Conservation (phyloP, 768 basidiomycete species). For the Hericium coralloides region DNA sequence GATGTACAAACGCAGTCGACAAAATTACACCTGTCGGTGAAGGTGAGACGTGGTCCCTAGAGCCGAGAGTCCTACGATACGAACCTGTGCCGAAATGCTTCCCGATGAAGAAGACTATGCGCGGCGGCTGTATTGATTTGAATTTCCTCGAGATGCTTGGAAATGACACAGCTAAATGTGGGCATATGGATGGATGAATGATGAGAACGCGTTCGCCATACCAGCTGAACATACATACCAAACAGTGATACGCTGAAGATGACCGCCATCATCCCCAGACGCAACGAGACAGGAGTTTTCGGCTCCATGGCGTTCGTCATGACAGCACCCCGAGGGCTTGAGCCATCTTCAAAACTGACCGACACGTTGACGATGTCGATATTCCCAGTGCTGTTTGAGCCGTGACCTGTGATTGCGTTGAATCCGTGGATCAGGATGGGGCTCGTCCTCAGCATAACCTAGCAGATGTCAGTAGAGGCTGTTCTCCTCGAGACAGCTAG, state of each 20-base stretch:
- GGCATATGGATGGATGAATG: not conserved
- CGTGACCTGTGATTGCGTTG: not conserved
- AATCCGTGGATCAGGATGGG: no score
- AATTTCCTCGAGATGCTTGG: constrained; percentile 53
- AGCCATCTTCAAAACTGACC: no score
- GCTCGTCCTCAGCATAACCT: no score
- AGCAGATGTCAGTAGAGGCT: no score
- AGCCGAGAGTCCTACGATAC: constrained; percentile 14
- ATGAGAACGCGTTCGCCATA: not conserved
- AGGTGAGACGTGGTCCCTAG: not conserved
- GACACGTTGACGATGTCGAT: no score
- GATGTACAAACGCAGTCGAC: constrained; percentile 75
- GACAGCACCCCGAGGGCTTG: no score
- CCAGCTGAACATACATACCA: constrained; percentile 30
- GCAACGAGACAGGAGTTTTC: not conserved
- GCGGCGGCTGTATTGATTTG: constrained; percentile 50
- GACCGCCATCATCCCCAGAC: constrained; percentile 31
- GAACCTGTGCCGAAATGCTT: constrained; percentile 72
- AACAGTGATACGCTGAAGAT: constrained; percentile 58
- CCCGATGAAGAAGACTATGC: constrained; percentile 70
- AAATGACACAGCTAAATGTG: constrained; percentile 53
- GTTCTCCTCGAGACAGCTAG: no score
- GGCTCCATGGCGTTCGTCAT: no score
- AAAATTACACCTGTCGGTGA: constrained; percentile 55
- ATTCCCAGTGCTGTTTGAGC: no score